Conservation (phyloP, 805 yeast species). For the Metschnikowia baotianmanensis region DNA sequence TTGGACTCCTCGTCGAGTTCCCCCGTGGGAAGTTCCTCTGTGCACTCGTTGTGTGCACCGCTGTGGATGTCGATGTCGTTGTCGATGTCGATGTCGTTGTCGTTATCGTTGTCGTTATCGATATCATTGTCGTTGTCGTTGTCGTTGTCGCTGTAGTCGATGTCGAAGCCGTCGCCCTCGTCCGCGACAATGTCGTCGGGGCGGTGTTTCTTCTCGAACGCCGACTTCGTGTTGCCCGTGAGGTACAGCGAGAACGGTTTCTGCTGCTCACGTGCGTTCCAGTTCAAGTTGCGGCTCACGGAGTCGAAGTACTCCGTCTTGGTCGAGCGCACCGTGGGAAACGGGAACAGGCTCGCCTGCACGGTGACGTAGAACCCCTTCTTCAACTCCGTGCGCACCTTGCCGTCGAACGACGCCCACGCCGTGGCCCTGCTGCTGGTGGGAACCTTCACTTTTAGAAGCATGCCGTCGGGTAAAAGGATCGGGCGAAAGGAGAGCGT, state of each 20-base stretch:
- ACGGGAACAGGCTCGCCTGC: constrained; percentile 84
- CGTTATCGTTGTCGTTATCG: constrained; percentile 26
- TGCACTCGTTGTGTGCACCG: not conserved
- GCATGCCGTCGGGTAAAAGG: constrained; percentile 90
- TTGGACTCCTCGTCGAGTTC: constrained; percentile 17
- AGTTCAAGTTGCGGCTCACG: constrained; percentile 80
- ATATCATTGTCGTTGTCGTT: constrained; percentile 17
- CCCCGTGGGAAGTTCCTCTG: constrained; percentile 13
- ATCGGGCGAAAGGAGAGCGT: constrained; percentile 91
- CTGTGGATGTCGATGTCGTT: constrained; percentile 23
- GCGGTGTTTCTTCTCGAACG: constrained; percentile 28
- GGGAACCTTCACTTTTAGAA: constrained; percentile 78
- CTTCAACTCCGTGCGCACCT: constrained; percentile 73
- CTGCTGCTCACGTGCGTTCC: constrained; percentile 91
- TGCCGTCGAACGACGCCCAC: constrained; percentile 96
- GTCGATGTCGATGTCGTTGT: constrained; percentile 26
- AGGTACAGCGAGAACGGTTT: constrained; percentile 69
- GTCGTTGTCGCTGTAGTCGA: constrained; percentile 28
- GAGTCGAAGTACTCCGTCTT: constrained; percentile 79
- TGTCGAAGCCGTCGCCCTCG: constrained; percentile 33
- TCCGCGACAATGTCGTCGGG: constrained; percentile 13
- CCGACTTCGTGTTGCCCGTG: constrained; percentile 48
- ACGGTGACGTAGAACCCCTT: constrained; percentile 85
- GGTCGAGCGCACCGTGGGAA: constrained; percentile 83
- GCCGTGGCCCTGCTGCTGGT: constrained; percentile 79